Conservation (phyloP, 2,329 filamentous ascomycete genomes). For the Clarireedia hainanense region DNA sequence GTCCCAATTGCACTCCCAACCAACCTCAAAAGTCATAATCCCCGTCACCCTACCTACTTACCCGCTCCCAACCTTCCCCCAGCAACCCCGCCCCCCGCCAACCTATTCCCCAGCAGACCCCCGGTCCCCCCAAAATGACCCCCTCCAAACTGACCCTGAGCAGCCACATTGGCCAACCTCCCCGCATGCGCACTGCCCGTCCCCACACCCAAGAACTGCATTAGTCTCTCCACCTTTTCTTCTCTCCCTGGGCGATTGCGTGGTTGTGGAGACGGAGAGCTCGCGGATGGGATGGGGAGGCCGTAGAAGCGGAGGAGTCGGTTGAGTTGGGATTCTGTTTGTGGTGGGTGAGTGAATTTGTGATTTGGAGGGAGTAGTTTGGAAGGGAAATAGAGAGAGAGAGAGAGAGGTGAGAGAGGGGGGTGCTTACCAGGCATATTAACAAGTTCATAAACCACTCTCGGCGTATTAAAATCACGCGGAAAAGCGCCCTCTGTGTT, state of each 20-base stretch:
- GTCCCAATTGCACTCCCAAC: too few species aligned
- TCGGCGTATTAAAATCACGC: conserved; percentile 16
- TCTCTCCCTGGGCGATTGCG: neutral
- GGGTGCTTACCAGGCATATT: conserved; percentile 15
- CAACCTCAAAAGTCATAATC: too few species aligned
- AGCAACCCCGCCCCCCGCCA: too few species aligned
- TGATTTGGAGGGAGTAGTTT: neutral
- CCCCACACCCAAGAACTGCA: conserved; percentile 12
- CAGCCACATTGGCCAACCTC: neutral
- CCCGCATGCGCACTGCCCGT: neutral
- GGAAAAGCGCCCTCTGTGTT: conserved; percentile 12
- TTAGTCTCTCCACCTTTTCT: neutral
- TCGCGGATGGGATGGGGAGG: neutral
- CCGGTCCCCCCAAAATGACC: too few species aligned
- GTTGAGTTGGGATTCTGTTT: neutral
- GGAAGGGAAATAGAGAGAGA: neutral
- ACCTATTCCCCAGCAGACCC: too few species aligned
- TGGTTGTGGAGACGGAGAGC: too few species aligned
- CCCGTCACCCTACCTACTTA: too few species aligned
- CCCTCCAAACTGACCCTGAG: too few species aligned
- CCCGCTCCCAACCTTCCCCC: too few species aligned
- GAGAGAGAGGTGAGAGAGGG: conserved; percentile 3
- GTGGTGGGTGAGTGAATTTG: neutral
- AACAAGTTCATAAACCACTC: conserved; percentile 15
- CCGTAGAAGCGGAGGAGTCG: neutral